Evolutionary conservation across 2,329 filamentous ascomycete species (phyloP), one percentile per base, ranked within the genome.

Genomic region (Pseudovirgaria hyperparasitica): DNA sequence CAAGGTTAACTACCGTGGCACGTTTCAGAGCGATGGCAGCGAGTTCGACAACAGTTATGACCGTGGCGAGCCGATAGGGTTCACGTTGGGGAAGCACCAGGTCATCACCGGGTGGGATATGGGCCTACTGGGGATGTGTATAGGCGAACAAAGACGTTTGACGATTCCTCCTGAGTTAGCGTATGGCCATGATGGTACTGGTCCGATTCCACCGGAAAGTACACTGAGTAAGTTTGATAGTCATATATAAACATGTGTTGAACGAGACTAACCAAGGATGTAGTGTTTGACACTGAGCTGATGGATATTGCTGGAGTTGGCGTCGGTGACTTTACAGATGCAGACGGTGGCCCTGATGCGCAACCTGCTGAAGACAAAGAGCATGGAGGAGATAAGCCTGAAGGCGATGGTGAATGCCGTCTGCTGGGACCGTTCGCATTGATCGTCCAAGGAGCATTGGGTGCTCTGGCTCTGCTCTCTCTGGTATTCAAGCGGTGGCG

Each of bases 71-170:
- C 87, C 90, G 5, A 72, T 98, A 47, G 61, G 52, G 35, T 96
- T 98, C 60, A 73, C 63, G 36, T 62, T 98, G 17, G 90, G 90
- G 19, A 60, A 60, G 14, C 82, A 84, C 23, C 70, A 79, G 52
- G 90, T 96, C 26, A 98, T 98, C 52, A 76, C 81, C 61, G 87
- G 87, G 48, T 94, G 86, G 87, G 87, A 96, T 45, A 58, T 92
- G 50, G 87, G 87, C 26, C 68, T 96, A 20, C 44, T 90, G 28
- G 82, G 82, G 48, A 94, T 96, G 86, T 96, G 90, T 58, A 79
- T 92, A 42, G 87, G 90, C 36, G 87, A 96, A 66, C 87, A 86
- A 66, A 72, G 57, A 55, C 87, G 72, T 29, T 60, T 98, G 54
- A 94, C 78, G 12, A 90, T 98, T 30, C 84, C 85, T n/a, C 82